Percentiles rank a stretch among this genome's conserved stretches.
Conservation (phyloP, 1,284 basidiomycete species). For the Sanguinoderma infundibulare region DNA sequence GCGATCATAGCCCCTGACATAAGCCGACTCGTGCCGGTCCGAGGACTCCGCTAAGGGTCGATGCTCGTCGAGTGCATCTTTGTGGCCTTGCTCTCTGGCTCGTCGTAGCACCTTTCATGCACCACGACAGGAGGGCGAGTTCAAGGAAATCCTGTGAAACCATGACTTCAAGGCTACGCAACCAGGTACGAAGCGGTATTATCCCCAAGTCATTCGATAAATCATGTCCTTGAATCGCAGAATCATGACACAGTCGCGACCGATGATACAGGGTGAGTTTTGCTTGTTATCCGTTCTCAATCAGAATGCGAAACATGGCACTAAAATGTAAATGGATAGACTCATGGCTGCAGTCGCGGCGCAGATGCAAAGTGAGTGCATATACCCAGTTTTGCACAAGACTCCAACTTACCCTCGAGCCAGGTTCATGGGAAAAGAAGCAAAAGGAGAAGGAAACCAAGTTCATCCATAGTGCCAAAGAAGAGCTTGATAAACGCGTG, state of each 20-base stretch:
- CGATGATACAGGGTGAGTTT: conserved; percentile 26
- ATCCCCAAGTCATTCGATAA: background rate
- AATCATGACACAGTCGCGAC: conserved; percentile 1
- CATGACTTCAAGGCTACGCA: background rate
- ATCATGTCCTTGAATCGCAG: background rate
- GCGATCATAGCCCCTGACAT: no score
- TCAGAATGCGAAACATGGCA: background rate
- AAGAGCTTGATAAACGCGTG: conserved; percentile 38
- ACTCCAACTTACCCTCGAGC: background rate
- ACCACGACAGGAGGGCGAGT: no score
- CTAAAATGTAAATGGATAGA: conserved; percentile 7
- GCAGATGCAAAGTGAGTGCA: conserved; percentile 34
- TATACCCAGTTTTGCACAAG: conserved; percentile 1
- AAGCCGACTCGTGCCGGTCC: no score
- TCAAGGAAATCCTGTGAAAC: background rate
- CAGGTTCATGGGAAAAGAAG: conserved; percentile 47
- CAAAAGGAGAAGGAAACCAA: conserved; percentile 38
- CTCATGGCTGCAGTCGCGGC: conserved; percentile 33
- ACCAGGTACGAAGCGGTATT: background rate
- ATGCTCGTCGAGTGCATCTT: no score
- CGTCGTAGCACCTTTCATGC: no score
- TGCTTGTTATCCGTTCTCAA: background rate
- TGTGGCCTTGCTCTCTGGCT: no score
- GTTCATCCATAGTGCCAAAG: conserved; percentile 34
- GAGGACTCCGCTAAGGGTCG: no score